A percentile compares a stretch with the other conserved stretches of the same genome.
These are phyloP conservation scores for Olyra latifolia DNA, from an alignment of 176 grass and related monocot species.

Conservation along the genomic window DNA sequence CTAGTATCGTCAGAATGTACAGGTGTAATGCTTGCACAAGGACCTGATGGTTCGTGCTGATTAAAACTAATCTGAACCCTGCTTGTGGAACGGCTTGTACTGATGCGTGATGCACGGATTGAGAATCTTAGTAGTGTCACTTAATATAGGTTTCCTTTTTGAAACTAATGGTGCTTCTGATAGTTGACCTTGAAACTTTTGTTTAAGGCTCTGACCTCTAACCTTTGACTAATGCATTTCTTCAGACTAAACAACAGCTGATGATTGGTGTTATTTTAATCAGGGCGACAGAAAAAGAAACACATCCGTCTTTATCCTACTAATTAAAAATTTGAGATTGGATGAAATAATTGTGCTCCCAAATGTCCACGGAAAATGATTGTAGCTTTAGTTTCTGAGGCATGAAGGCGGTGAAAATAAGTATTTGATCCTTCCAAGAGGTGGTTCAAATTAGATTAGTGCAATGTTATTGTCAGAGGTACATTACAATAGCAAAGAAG, in stretches of 20 bases:
- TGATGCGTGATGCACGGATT: background rate
- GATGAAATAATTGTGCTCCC: background rate
- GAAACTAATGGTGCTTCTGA: background rate
- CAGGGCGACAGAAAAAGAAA: background rate
- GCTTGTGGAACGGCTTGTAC: background rate
- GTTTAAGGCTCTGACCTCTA: conserved; percentile 28
- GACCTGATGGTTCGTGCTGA: background rate
- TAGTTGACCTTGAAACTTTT: conserved; percentile 27
- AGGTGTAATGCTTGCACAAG: background rate
- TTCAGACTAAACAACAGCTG: background rate
- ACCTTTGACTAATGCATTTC: background rate
- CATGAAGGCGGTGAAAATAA: background rate
- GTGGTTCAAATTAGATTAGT: background rate
- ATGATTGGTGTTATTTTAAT: conserved; percentile 53
- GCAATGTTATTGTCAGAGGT: background rate
- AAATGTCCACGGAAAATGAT: background rate
- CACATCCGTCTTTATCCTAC: background rate
- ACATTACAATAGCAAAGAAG: background rate
- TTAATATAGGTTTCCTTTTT: background rate
- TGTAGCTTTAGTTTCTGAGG: background rate
- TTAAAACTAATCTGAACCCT: background rate
- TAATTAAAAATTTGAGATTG: background rate
- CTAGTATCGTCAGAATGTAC: background rate
- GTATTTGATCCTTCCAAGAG: background rate
- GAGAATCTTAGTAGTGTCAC: background rate